Base-by-base conservation (phyloP, 1,284 basidiomycete species). In the Irpex sp. region DNA sequence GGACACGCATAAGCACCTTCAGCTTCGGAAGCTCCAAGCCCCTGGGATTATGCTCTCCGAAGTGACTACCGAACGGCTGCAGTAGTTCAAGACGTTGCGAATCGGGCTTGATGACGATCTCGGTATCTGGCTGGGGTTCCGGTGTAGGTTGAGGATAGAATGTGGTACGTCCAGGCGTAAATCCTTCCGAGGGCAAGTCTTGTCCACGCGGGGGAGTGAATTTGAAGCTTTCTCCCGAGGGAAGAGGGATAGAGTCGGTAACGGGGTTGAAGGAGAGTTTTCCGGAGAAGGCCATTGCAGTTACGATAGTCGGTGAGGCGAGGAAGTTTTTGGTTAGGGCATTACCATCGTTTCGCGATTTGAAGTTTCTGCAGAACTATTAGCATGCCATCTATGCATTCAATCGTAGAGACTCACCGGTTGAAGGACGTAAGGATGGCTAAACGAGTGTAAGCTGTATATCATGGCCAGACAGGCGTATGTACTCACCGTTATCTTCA, bases 371-470 rank as follows among this genome's bases (percentile, higher is more conserved):
- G 65, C 47, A 63, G 62, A 40, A 57, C 47, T 57, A 2, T 57
- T 37, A 17, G 44, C n/a, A 3, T 4, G 13, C 8, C 1, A 54
- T 62, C n/a, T 11, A 49, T 36, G 9, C n/a, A 55, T 58, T 58
- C 37, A 59, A 51, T n/a, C 34, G 51, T 49, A 52, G 5, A 15
- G 13, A 26, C 72, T 61, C 67, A 89, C 75, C 95, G 88, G 79
- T 99, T 99, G 83, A 98, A 99, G 52, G 95, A 97, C 3, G 97
- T 98, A 59, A 99, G 78, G 70, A 99, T 99, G 31, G 96, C 95
- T 95, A 59, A 8, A 34, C 6, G 44, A 8, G 36, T 31, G 54
- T 36, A 37, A 55, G 59, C 36, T 59, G 54, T 56, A 21, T 17
- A 31, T 1, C 47, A 17, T 58, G 55, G 47, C 8, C 19, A 62